Base-by-base conservation (phyloP, 1,284 basidiomycete genomes). In the Cryptococcus sp. region DNA sequence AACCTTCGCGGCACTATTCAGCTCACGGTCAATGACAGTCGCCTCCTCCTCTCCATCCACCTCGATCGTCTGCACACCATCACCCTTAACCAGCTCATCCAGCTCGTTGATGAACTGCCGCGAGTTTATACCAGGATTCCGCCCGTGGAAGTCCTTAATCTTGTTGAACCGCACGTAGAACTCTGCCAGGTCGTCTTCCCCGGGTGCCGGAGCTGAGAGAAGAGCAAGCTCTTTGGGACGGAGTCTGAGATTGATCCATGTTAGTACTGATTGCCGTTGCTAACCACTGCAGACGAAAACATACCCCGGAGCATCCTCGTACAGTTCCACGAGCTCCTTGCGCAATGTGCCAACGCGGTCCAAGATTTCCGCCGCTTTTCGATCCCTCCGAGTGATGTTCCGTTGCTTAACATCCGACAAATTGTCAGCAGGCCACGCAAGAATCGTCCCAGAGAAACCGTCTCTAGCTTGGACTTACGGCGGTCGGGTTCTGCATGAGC, bases 151-250 rank as follows among this genome's bases (percentile, higher is more conserved):
- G 71, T 95, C 92, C 80, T 93, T 91, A 76, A 98, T 86, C 82
- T 88, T 90, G 71, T 85, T 87, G 79, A 98, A 86, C 75, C 95
- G 87, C 70, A 85, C 80, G 80, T 99, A 98, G 81, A 98, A 99
- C 75, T 94, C 90, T 47, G 86, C 85, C 49, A 97, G 81, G 75
- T 96, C 90, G 70, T 86, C 85, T 82, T 82, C 52, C 56, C 76
- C 55, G 20, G 74, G 61, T 16, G 80, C 69, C 21, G 75, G 70
- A 77, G 82, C 64, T 78, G 81, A 79, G 50, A 77, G 54, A 43
- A 72, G 47, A 60, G 69, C 51, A 56, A 80, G 52, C 67, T 80
- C 72, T 53, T 68, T 52, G 20, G 68, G 67, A 69, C 84, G 53
- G 82, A 73, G 60, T 5, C 80, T 78, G 35, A 60, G 86, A 79